phyloP scores from a whole-genome alignment of 257 asterid genomes.

The Hygrophila difformis region DNA sequence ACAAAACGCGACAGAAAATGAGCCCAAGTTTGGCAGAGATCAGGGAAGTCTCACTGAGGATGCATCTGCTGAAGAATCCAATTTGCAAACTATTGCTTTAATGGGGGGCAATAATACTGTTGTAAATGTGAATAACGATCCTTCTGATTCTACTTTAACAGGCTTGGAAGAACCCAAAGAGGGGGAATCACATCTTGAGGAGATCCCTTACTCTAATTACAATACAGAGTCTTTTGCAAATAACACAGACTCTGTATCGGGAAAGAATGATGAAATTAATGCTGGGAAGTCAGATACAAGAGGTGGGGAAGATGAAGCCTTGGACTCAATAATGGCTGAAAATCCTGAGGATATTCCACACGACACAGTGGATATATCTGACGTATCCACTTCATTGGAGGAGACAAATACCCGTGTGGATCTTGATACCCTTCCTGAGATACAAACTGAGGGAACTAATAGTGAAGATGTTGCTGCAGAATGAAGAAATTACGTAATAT shows the following conservation, averaged over 20 bases:
- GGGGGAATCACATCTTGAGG: slow-evolving; percentile 17
- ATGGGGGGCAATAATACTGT: slow-evolving; percentile 21
- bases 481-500: slow-evolving; percentile 24
- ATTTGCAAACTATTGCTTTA: slow-evolving; percentile 8
- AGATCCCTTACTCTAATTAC: slow-evolving; percentile 21
- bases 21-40: slow-evolving; percentile 15
- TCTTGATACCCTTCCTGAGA: slow-evolving; percentile 59
- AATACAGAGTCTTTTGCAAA: slow-evolving; percentile 18
- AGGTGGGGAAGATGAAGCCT: slow-evolving; percentile 32
- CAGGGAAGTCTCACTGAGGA: slow-evolving; percentile 19
- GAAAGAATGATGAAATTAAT: slow-evolving; percentile 21
- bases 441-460: slow-evolving; percentile 52
- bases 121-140: slow-evolving; percentile 11
- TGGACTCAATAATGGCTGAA: slow-evolving; percentile 23
- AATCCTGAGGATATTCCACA: slow-evolving; percentile 38
- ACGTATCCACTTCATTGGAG: slow-evolving; percentile 37
- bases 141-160: slow-evolving; percentile 20
- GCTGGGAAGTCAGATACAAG: slow-evolving; percentile 24
- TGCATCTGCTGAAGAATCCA: slow-evolving; percentile 21
- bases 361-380: slow-evolving; percentile 52
- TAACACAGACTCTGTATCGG: slow-evolving; percentile 19
- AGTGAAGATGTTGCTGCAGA: slow-evolving; percentile 64
- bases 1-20: slow-evolving; percentile 25
- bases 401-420: slow-evolving; percentile 46
- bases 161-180: slow-evolving; percentile 20